phyloP scores from a whole-genome alignment of 1,284 basidiomycete species.

The Cutaneotrichosporon curvatum region DNA sequence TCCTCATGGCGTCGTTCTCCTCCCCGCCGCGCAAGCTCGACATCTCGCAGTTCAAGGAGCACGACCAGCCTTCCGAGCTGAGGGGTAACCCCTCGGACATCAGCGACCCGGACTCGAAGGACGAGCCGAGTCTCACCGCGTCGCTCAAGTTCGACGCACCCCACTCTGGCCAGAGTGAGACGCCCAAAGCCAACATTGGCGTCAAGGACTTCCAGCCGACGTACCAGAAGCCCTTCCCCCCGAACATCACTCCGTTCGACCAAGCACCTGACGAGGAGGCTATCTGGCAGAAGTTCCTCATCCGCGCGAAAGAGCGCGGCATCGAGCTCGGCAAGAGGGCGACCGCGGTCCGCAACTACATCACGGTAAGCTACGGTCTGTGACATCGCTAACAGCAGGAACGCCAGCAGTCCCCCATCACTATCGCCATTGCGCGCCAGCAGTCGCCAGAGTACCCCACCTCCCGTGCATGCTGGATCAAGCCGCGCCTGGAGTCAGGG shows the following conservation, averaged over 20 bases:
- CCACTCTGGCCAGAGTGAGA: not conserved
- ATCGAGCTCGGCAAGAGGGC: constrained; percentile 17
- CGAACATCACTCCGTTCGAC: constrained; percentile 55
- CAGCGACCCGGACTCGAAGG: constrained; percentile 1
- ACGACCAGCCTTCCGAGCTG: not conserved
- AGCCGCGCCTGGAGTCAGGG: constrained; percentile 54
- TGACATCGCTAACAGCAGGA: constrained; percentile 4
- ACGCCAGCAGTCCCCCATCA: constrained; percentile 61
- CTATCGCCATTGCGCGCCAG: constrained; percentile 48
- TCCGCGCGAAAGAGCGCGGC: constrained; percentile 13
- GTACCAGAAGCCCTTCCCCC: constrained; percentile 34
- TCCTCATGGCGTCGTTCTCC: constrained; percentile 80
- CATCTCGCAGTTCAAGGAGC: not conserved
- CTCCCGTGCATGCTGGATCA: constrained; percentile 70
- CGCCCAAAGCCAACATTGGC: constrained; percentile 3
- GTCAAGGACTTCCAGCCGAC: constrained; percentile 14
- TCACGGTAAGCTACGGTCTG: constrained; percentile 49
- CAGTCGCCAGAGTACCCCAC: constrained; percentile 18
- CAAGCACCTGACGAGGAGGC: constrained; percentile 58
- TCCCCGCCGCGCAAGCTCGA: constrained; percentile 49
- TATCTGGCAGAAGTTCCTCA: constrained; percentile 41
- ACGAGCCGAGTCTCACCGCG: constrained; percentile 14
- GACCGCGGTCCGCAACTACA: constrained; percentile 43
- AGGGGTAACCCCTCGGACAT: no score
- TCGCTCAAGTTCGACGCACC: constrained; percentile 12